Evolutionary conservation across 768 basidiomycete species (phyloP), one percentile per base, ranked within the genome.

Genomic region (Amylocystis lapponica): DNA sequence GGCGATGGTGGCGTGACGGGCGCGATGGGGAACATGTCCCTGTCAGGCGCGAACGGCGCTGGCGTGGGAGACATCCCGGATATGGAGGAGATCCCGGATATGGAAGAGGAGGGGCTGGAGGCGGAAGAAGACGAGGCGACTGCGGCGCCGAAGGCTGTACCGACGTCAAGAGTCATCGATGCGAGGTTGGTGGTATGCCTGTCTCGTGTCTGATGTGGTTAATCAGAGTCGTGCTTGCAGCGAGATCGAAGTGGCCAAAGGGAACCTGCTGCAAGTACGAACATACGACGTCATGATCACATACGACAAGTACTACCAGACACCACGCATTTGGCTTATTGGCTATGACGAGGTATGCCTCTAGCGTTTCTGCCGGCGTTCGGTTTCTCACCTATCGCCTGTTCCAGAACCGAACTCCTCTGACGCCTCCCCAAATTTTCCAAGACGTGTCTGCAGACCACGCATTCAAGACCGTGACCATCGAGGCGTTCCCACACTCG

Each of bases 221-320:
- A 20, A 47, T 55, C 36, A 13, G 16, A n/a, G 11, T 38, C 35
- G 36, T 26, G 39, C 27, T 23, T 38, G 27, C 48, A 89, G 83
- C 49, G 66, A 78, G 53, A 68, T 75, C 16, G 81, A 84, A 51
- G 71, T 76, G 17, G 78, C 81, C 26, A 88, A 81, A 48, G 81
- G 79, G 44, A 96, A 96, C 56, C 72, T 97, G 21, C 71, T 98
- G 31, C 90, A 94, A 74, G 91, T 98, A 30, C 80, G 96, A 58
- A 99, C 95, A 10, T 99, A 99, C 70, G 96, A 99, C 63, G 94
- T 97, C 57, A 90, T 96, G 86, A 98, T 99, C 71, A 91, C 90
- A 36, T 99, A 98, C 64, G 96, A 99, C 77, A 99, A 98, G 70
- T 95, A 94, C 66, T 98, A 99, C 66, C 96, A 98, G 65, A 97